Conservation (phyloP, 306 rosid genomes). For the Canavalia gladiata region DNA sequence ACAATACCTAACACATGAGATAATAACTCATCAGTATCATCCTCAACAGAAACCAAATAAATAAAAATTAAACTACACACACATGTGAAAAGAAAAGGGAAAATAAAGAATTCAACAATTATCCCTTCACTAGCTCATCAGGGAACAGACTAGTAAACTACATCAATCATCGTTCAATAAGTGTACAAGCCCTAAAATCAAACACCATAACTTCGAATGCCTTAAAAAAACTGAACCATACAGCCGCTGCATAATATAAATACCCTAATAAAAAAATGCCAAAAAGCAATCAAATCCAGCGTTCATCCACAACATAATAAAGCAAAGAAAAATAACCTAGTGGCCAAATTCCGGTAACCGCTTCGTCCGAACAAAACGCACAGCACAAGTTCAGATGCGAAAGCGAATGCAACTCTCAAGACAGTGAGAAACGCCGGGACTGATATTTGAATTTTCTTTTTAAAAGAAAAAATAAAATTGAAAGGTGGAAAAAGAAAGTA, state of each 20-base stretch:
- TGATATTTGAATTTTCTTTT: not conserved
- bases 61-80: not conserved
- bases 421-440: not conserved
- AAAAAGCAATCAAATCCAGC: not conserved
- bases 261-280: no score
- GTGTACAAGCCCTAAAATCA: slow-evolving; percentile 20
- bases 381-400: not conserved
- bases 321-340: not conserved
- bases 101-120: not conserved
- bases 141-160: not conserved
- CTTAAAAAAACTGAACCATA: not conserved
- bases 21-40: slow-evolving; percentile 35
- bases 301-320: slow-evolving; percentile 2
- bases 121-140: not conserved
- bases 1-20: slow-evolving; percentile 24
- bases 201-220: slow-evolving; percentile 12
- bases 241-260: not conserved
- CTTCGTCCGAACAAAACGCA: not conserved
- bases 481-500: not conserved
- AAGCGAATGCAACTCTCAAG: not conserved
- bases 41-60: slow-evolving; percentile 15
- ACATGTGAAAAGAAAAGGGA: not conserved
- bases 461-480: not conserved
- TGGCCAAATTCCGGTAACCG: not conserved
- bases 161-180: not conserved